Evolutionary conservation across 1,284 basidiomycete genomes (phyloP), one percentile per base, ranked within the genome.

Genomic region (Boletus semigastroideus): DNA sequence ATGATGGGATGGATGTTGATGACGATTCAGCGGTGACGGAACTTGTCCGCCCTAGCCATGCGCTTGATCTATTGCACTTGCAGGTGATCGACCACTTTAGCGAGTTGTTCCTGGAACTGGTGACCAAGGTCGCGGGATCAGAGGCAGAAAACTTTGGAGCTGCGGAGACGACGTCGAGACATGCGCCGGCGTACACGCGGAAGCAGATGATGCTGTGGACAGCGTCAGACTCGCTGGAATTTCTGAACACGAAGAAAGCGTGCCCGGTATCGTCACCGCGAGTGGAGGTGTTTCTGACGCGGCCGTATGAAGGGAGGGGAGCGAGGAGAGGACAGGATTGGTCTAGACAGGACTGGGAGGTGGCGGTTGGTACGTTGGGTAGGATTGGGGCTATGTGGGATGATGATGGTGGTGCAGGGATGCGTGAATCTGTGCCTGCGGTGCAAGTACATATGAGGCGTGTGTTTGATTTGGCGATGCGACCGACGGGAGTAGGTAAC

Each of bases 31-130:
- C 37, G 22, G 59, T 58, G 41, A 57, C 63, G 5, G 57, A 65
- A 17, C 41, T 54, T 19, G 46, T 59, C 19, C 63, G 64, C 31
- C 82, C 79, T 6, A 76, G 73, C 42, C 80, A 87, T 62, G 76
- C 84, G 5, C 72, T 86, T 51, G 84, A 86, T 66, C 71, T 78
- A 51, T 75, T 90, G 39, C 88, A 90, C 62, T 64, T 81, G 30
- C 80, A 87, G 58, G 77, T 89, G 42, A 75, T 87, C 46, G 81
- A 84, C 43, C 82, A 88, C 63, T 90, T 90, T 64, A 75, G 75
- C 25, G 74, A 76, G 38, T 65, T 87, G 46, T 74, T 90, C 34
- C 67, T 75, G 34, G 79, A 80, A 41, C 74, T 89, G 5, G 83
- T 79, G 28, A 70, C 68, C 48, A 78, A 77, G 51, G 75, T 83